Base-by-base conservation (phyloP, 805 yeast species). In the Dipodascopsis uninucleata region DNA sequence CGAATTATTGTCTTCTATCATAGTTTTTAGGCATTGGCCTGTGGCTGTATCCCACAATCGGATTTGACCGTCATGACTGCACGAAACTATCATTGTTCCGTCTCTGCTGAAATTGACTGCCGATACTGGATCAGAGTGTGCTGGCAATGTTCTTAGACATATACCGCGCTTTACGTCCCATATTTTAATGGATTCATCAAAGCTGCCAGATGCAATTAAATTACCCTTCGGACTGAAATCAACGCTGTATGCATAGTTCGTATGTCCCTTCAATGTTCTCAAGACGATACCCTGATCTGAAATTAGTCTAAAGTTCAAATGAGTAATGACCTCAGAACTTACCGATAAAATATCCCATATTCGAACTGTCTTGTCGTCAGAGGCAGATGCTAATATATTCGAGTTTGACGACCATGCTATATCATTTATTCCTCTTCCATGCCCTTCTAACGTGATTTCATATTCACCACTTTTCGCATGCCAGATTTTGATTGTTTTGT, bases 81-180 rank as follows among this genome's bases (percentile, higher is more conserved):
- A 93, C 51, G 95, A 82, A 2, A 81, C 83, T 6, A 93, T 77
- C 28, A 93, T 77, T 0, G 95, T 75, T 47, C 89, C 88, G 55
- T 85, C 96, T 44, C 76, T 79, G 1, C 85, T 77, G 37, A 90
- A 66, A 57, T 86, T 81, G 1, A 89, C 69, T 0, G 85, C 74
- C 18, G 85, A 78, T 1, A 93, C 84, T 0, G 97, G 94, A 56
- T 87, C 97, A 0, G 94, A 78, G 65, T 90, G 98, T 0, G 97
- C 97, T 31, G 95, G 83, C 39, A 90, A 67, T 0, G 94, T 85
- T 59, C 83, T 80, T 56, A 87, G 66, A 44, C 85, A 76, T 31
- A 73, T 73, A 1, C 94, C 94, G 16, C 77, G 69, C 25, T 71
- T 69, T 1, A 82, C 76, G 63, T 90, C 96, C 98, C 98, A 90